Evolutionary conservation across 345 rosid species (phyloP).

Genomic region (Aurinia saxatilis): DNA sequence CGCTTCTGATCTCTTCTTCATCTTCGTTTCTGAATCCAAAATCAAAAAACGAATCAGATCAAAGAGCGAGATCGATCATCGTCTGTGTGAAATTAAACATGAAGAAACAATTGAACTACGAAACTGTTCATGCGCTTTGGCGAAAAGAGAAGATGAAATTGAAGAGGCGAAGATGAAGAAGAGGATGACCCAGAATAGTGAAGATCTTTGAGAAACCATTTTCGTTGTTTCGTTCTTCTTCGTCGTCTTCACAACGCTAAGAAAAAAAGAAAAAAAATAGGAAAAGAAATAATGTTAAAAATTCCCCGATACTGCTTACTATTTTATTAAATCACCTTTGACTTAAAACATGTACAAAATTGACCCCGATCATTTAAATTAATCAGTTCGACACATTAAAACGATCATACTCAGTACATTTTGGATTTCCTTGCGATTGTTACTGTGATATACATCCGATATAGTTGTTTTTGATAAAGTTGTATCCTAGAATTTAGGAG

Average conservation of each 20-base stretch:
- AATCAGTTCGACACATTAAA: neutral
- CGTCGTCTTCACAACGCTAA: neutral
- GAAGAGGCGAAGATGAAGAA: slow-evolving; percentile 12
- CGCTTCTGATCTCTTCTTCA: slow-evolving; percentile 21
- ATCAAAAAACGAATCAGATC: slow-evolving; percentile 7
- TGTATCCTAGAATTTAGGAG: too few relatives aligned
- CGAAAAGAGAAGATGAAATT: slow-evolving; percentile 6
- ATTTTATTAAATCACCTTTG: neutral
- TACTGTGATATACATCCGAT: too few relatives aligned
- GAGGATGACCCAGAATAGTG: neutral
- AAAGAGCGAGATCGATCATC: slow-evolving; percentile 10
- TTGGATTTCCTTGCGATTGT: too few relatives aligned
- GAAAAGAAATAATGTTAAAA: neutral
- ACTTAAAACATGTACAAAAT: neutral
- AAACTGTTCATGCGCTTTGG: slow-evolving; percentile 24
- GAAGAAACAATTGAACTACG: neutral
- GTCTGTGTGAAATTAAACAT: neutral
- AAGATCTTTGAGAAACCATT: slow-evolving; percentile 25
- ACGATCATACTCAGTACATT: too few relatives aligned
- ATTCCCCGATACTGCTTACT: neutral
- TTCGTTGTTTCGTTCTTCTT: slow-evolving; percentile 11
- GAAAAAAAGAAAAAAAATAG: neutral
- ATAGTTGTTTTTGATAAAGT: too few relatives aligned
- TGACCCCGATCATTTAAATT: neutral
- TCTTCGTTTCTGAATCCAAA: slow-evolving; percentile 12